These are phyloP conservation scores for Claviceps pusilla DNA, from an alignment of 2,329 filamentous ascomycete species.

Conservation along the genomic window DNA sequence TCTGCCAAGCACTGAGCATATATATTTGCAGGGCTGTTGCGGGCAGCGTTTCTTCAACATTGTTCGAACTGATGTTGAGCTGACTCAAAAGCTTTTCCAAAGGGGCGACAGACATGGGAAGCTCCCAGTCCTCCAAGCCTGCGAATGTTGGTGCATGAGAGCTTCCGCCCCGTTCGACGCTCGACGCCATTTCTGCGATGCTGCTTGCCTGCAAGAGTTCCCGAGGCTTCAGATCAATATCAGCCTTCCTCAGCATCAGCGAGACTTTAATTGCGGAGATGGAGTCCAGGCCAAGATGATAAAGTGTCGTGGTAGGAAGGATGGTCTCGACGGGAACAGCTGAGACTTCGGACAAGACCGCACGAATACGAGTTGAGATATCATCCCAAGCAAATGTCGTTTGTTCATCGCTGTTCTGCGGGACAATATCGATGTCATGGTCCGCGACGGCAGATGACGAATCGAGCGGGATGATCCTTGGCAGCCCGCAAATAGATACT, in stretches of 20 bases:
- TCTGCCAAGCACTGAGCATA: constrained; percentile 65
- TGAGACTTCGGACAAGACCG: constrained; percentile 42
- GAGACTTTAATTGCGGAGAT: constrained; percentile 81
- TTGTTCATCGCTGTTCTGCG: not conserved
- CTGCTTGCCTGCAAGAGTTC: constrained; percentile 54
- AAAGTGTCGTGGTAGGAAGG: constrained; percentile 48
- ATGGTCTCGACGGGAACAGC: constrained; percentile 44
- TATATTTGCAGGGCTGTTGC: constrained; percentile 65
- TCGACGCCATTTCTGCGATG: constrained; percentile 45
- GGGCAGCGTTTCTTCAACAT: constrained; percentile 47
- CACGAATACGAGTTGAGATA: constrained; percentile 25
- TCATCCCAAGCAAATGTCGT: constrained; percentile 18
- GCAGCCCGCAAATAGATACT: constrained; percentile 52
- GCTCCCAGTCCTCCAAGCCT: constrained; percentile 9
- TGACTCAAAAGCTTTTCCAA: constrained; percentile 20
- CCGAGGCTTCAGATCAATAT: constrained; percentile 50
- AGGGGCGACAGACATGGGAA: constrained; percentile 23
- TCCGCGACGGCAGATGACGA: not conserved
- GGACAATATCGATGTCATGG: not conserved
- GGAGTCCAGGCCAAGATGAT: constrained; percentile 78
- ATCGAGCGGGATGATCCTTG: constrained; percentile 11
- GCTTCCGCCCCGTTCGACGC: constrained; percentile 3
- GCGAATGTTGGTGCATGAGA: not conserved
- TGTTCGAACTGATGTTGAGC: constrained; percentile 24
- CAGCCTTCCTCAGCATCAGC: constrained; percentile 49